phyloP scores from a whole-genome alignment of 306 rosid genomes.

The Cicer chorassanicum region DNA sequence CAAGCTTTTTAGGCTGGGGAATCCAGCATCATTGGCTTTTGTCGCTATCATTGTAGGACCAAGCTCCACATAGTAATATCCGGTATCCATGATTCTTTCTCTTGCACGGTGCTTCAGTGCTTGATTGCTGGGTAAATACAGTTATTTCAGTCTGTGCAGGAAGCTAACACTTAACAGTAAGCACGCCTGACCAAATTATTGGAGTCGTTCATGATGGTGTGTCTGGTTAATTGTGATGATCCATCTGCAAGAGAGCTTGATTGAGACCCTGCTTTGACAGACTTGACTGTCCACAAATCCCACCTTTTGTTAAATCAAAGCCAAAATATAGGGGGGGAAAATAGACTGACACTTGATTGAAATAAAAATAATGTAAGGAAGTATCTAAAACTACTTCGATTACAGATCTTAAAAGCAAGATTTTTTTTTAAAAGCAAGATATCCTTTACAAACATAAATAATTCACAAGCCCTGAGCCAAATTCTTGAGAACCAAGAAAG shows the following conservation, averaged over 20 bases:
- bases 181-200: neutral
- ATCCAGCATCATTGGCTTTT: neutral
- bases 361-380: no score
- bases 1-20: constrained; percentile 6
- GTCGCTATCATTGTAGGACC: constrained; percentile 28
- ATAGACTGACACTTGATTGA: no score
- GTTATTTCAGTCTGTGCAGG: neutral
- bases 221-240: neutral
- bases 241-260: neutral
- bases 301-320: no score
- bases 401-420: no score
- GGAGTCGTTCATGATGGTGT: constrained; percentile 1
- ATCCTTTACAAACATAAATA: no score
- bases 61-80: neutral
- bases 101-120: neutral
- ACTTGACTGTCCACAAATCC: no score
- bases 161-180: neutral
- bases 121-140: neutral
- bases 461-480: no score
- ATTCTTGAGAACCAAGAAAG: no score
- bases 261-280: neutral
- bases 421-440: no score
- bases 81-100: neutral
- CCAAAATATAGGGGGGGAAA: no score
- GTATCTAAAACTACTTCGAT: no score